Evolutionary conservation across 2,329 filamentous ascomycete genomes (phyloP), one percentile per base, ranked within the genome.

Genomic region (Colletotrichum theobromicola): DNA sequence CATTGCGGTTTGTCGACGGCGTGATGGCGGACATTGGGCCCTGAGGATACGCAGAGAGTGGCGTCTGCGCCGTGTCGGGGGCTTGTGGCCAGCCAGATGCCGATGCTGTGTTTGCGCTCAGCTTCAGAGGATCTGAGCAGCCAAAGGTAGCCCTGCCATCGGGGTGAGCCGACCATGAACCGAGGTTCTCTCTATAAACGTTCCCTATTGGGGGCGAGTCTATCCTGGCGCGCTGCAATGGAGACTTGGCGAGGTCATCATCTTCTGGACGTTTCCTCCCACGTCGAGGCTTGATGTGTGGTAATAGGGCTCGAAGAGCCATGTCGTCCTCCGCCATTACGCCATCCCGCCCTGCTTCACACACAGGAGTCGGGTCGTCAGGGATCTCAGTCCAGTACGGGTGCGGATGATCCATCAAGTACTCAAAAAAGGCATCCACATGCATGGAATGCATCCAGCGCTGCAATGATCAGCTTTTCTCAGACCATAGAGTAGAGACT

Each of bases 361-460:
- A 89, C 42, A 93, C 87, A 4, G 93, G 91, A 68, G 92, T 90
- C 34, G 90, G 87, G 16, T 90, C 88, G 7, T 88, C 86, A 0
- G 95, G 95, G 28, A 98, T 89, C 42, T 95, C 90, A 18, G 90
- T 92, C 87, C 93, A 98, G 83, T 98, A 98, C 1, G 91, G 85
- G 82, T 97, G 95, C 30, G 90, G 87, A 77, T 95, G 95, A 63
- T 92, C 91, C 76, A 96, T 88, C 24, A 97, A 90, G 82, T 95
- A 98, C 82, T 98, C 95, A 80, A 98, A 98, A 82, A 98, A 98
- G 13, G 95, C 94, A 87, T 98, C 95, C 67, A 98, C 92, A 82
- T 98, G 96, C 94, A 98, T 96, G 7, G 95, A 96, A 82, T 95
- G 95, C 94, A 98, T 97, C 96, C 96, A 98, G 81, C 96, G 93